phyloP scores from a whole-genome alignment of 2,329 filamentous ascomycete species.

The Fusarium nurragi region DNA sequence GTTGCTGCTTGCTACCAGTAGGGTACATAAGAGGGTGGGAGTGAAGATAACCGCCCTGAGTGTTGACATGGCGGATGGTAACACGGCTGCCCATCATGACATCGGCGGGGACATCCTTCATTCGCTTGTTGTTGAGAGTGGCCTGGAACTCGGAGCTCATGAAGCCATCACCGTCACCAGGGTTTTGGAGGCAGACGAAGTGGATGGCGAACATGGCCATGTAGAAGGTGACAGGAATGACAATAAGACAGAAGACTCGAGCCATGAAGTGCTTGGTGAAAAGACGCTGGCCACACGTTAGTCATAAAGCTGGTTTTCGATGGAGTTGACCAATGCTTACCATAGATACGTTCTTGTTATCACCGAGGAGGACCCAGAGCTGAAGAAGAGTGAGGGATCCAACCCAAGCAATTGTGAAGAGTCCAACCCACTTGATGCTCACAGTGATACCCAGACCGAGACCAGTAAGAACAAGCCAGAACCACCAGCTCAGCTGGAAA shows the following conservation, averaged over 20 bases:
- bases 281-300: slow-evolving; percentile 62
- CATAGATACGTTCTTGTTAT: slow-evolving; percentile 84
- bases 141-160: slow-evolving; percentile 99
- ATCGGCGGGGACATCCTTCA: slow-evolving; percentile 94
- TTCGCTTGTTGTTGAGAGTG: slow-evolving; percentile 93
- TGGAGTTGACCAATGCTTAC: slow-evolving; percentile 52
- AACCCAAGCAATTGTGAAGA: slow-evolving; percentile 99
- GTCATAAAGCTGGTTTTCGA: neutral
- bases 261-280: slow-evolving; percentile 96
- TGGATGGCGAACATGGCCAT: slow-evolving; percentile 98
- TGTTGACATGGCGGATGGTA: slow-evolving; percentile 91
- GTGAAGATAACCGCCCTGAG: slow-evolving; percentile 96
- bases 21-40: slow-evolving; percentile 98
- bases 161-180: slow-evolving; percentile 97
- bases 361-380: slow-evolving; percentile 93
- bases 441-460: slow-evolving; percentile 87
- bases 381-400: slow-evolving; percentile 89
- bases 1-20: slow-evolving; percentile 96
- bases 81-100: slow-evolving; percentile 89
- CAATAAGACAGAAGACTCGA: slow-evolving; percentile 87
- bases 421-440: slow-evolving; percentile 98
- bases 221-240: slow-evolving; percentile 91
- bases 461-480: slow-evolving; percentile 90
- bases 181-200: slow-evolving; percentile 91
- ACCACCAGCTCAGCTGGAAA: slow-evolving; percentile 95